A percentile compares a stretch with the other conserved stretches of the same genome.
Conservation (phyloP, 2,329 filamentous ascomycete species). For the Penicillium sp. region DNA sequence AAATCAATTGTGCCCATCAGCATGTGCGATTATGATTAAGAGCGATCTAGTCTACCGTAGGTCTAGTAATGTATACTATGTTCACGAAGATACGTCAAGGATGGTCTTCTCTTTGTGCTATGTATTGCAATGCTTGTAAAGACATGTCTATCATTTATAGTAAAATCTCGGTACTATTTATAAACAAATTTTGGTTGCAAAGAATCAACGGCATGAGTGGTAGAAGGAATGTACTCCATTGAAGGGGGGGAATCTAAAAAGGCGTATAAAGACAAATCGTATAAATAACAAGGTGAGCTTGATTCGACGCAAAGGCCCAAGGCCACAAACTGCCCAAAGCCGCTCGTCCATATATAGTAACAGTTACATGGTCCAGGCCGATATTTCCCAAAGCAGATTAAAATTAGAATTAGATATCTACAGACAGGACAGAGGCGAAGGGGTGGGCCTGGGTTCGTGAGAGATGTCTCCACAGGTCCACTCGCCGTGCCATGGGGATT, state of each 20-base stretch:
- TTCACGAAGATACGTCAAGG: background rate
- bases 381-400: constrained; percentile 26
- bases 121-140: background rate
- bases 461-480: constrained; percentile 26
- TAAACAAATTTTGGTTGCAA: background rate
- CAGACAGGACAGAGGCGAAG: constrained; percentile 23
- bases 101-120: background rate
- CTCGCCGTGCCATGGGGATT: constrained; percentile 24
- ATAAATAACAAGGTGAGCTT: constrained; percentile 3
- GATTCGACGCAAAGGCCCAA: constrained; percentile 6
- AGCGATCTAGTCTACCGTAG: background rate
- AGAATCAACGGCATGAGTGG: constrained; percentile 1
- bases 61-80: background rate
- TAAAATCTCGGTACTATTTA: background rate
- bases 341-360: constrained; percentile 18
- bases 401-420: constrained; percentile 43
- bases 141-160: background rate
- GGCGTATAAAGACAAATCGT: constrained; percentile 9
- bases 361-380: constrained; percentile 12
- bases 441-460: constrained; percentile 16
- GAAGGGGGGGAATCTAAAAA: constrained; percentile 20
- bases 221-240: constrained; percentile 38
- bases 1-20: background rate
- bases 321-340: constrained; percentile 4
- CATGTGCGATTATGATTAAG: no score